Evolutionary conservation across 345 rosid genomes (phyloP).

Genomic region (Draba incana): DNA sequence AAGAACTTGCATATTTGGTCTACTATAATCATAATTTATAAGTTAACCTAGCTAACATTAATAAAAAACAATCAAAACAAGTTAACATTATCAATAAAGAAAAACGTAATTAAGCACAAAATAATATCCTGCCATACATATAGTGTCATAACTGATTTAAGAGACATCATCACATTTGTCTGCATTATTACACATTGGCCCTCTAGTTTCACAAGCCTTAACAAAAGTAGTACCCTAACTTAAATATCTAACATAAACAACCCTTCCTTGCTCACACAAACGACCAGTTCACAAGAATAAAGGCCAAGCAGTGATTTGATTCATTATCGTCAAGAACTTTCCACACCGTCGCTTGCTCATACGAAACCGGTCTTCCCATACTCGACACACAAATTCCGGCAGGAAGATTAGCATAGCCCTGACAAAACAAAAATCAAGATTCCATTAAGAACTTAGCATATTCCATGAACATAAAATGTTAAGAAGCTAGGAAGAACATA

Average conservation of each 20-base stretch:
- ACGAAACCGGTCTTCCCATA: conserved; percentile 91
- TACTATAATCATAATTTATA: no score
- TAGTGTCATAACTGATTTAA: neutral
- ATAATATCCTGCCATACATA: conserved; percentile 13
- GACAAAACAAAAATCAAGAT: neutral
- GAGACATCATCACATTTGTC: conserved; percentile 17
- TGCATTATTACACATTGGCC: conserved; percentile 6
- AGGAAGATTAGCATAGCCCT: conserved; percentile 82
- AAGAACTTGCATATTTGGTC: no score
- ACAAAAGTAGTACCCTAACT: conserved; percentile 30
- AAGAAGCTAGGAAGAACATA: neutral
- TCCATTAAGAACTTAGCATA: neutral
- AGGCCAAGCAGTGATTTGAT: conserved; percentile 75
- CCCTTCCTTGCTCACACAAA: conserved; percentile 55
- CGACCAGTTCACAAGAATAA: conserved; percentile 87
- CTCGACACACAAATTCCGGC: conserved; percentile 84
- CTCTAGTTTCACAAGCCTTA: conserved; percentile 21
- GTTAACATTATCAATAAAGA: neutral
- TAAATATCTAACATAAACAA: conserved; percentile 29
- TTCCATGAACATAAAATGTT: neutral
- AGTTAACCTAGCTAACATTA: neutral
- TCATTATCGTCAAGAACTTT: conserved; percentile 83
- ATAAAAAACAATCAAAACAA: neutral
- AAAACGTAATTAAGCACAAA: conserved; percentile 15
- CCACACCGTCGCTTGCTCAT: conserved; percentile 89